phyloP scores from a whole-genome alignment of 31 red algal genomes.

The Odonthalia washingtoniensis region DNA sequence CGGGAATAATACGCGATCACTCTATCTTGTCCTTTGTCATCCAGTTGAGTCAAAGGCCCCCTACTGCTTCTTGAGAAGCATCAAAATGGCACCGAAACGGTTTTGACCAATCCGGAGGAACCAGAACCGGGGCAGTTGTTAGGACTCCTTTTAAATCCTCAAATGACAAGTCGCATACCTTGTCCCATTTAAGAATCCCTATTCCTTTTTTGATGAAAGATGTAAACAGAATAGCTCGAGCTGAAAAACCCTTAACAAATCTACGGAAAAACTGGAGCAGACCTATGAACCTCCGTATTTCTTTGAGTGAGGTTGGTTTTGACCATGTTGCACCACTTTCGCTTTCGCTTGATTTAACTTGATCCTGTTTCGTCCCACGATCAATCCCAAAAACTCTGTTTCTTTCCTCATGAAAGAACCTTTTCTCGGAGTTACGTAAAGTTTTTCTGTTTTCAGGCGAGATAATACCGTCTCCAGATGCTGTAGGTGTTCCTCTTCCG shows the following conservation, averaged over 20 bases:
- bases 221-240: not conserved
- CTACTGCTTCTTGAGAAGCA: conserved; percentile 13
- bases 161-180: not conserved
- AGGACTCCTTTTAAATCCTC: not conserved
- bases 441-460: not conserved
- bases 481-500: no score
- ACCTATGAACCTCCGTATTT: conserved; percentile 26
- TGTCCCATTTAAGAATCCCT: not conserved
- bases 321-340: conserved; percentile 2
- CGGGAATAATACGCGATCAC: conserved; percentile 9
- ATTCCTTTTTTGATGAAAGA: not conserved
- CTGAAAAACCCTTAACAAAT: conserved; percentile 3
- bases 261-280: conserved; percentile 31
- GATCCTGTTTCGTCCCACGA: not conserved
- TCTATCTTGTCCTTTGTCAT: not conserved
- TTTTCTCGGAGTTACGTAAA: conserved; percentile 32
- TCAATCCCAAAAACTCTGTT: conserved; percentile 20
- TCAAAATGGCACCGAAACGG: conserved; percentile 12
- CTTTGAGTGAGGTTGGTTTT: not conserved
- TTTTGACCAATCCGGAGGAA: not conserved
- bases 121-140: conserved; percentile 7
- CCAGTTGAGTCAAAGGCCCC: conserved; percentile 7
- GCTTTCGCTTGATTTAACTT: not conserved
- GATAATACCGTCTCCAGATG: not conserved
- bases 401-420: conserved; percentile 13